Evolutionary conservation across 768 basidiomycete genomes (phyloP).

Genomic region (Naganishia onofrii): DNA sequence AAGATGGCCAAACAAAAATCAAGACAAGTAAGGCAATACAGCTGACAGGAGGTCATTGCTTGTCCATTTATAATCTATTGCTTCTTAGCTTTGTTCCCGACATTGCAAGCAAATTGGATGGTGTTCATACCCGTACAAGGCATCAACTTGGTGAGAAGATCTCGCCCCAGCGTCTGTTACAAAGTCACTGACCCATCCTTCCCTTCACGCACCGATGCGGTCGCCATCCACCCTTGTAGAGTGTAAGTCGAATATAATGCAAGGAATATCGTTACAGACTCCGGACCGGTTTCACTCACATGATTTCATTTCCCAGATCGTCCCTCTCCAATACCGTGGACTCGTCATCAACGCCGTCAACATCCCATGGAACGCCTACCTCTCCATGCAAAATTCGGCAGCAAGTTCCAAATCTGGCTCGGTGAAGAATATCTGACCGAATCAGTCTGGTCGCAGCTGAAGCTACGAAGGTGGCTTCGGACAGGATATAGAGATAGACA

Average conservation of each 20-base stretch:
- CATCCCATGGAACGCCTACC: slow-evolving; percentile 43
- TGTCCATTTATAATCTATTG: not conserved
- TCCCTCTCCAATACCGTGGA: slow-evolving; percentile 45
- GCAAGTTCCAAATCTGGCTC: not conserved
- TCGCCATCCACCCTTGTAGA: not conserved
- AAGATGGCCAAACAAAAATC: slow-evolving; percentile 59
- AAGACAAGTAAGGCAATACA: slow-evolving; percentile 37
- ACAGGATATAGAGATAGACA: no score
- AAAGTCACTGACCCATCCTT: not conserved
- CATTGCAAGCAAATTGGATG: slow-evolving; percentile 46
- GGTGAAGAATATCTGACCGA: not conserved
- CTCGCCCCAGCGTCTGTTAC: no score
- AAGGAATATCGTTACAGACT: not conserved
- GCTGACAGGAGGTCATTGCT: not conserved
- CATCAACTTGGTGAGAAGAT: slow-evolving; percentile 44
- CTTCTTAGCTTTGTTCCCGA: slow-evolving; percentile 39
- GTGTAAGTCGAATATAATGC: slow-evolving; percentile 11
- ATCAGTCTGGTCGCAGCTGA: not conserved
- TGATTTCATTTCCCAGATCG: slow-evolving; percentile 41
- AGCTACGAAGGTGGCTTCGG: not conserved
- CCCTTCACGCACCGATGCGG: not conserved
- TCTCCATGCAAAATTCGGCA: slow-evolving; percentile 18
- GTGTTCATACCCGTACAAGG: slow-evolving; percentile 46
- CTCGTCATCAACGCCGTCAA: slow-evolving; percentile 47
- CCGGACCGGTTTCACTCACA: no score